Conservation (phyloP, 192 early-diverging fungal genomes). For the Coemansia sp. region DNA sequence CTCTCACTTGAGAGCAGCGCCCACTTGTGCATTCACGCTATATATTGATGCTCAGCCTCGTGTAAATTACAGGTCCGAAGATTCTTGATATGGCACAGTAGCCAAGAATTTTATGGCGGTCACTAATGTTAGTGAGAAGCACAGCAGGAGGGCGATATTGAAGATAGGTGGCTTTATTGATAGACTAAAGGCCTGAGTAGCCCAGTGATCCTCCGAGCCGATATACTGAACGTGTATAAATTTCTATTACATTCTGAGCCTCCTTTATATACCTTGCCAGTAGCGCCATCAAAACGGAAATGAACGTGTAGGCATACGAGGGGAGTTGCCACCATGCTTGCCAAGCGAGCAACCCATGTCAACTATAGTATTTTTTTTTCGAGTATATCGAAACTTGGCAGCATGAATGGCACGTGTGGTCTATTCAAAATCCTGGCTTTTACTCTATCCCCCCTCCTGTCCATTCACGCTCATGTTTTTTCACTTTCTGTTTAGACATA, state of each 20-base stretch:
- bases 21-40: neutral
- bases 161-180: slow-evolving; percentile 6
- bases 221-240: slow-evolving; percentile 2
- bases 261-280: neutral
- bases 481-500: neutral
- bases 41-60: neutral
- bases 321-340: neutral
- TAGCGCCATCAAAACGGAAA: neutral
- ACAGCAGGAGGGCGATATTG: neutral
- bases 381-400: neutral
- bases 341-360: neutral
- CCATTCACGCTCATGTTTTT: neutral
- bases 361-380: neutral
- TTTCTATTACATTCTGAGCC: neutral
- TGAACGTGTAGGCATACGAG: neutral
- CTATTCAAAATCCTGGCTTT: neutral
- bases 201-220: neutral
- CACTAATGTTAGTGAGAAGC: neutral
- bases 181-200: neutral
- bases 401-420: neutral
- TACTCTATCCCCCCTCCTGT: neutral
- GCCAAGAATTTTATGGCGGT: neutral
- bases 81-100: neutral
- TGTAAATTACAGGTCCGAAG: neutral
- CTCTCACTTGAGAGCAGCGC: neutral